A percentile compares a stretch with the other conserved stretches of the same genome.
Conservation (phyloP, 306 rosid species). For the Medicago lupulina region DNA sequence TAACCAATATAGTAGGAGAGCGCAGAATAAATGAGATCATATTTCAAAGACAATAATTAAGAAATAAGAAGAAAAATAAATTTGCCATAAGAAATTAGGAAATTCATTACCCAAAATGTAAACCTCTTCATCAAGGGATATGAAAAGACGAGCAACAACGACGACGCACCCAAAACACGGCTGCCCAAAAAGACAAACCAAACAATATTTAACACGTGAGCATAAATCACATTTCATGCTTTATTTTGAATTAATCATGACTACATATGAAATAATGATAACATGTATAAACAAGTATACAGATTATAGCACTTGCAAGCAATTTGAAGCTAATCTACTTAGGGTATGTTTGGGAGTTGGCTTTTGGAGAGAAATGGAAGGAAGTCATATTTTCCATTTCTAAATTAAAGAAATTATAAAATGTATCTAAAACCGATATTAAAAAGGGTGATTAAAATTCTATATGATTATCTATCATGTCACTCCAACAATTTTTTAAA, state of each 20-base stretch:
- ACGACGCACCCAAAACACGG: conserved; percentile 84
- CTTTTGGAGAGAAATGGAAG: too few relatives aligned
- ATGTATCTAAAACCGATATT: too few relatives aligned
- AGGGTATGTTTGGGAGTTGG: too few relatives aligned
- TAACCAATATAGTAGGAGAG: conserved; percentile 48
- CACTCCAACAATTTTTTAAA: too few relatives aligned
- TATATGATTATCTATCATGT: too few relatives aligned
- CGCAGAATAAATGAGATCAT: conserved; percentile 38
- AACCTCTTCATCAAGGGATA: conserved; percentile 98
- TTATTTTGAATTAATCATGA: conserved; percentile 6
- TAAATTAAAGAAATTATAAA: too few relatives aligned
- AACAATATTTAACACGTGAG: conserved; percentile 16
- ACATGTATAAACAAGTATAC: not conserved
- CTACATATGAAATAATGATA: conserved; percentile 18
- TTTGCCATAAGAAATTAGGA: conserved; percentile 24
- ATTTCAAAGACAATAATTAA: conserved; percentile 12
- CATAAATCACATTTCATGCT: conserved; percentile 13
- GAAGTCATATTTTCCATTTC: too few relatives aligned
- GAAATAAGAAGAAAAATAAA: conserved; percentile 12
- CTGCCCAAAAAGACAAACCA: conserved; percentile 51
- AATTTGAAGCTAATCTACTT: not conserved
- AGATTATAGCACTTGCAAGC: conserved; percentile 26
- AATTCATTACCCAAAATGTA: conserved; percentile 78
- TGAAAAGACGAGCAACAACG: conserved; percentile 86
- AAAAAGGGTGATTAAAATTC: too few relatives aligned